phyloP scores from a whole-genome alignment of 371 early-diverging fungal genomes.

The Gilbertella persicaria region DNA sequence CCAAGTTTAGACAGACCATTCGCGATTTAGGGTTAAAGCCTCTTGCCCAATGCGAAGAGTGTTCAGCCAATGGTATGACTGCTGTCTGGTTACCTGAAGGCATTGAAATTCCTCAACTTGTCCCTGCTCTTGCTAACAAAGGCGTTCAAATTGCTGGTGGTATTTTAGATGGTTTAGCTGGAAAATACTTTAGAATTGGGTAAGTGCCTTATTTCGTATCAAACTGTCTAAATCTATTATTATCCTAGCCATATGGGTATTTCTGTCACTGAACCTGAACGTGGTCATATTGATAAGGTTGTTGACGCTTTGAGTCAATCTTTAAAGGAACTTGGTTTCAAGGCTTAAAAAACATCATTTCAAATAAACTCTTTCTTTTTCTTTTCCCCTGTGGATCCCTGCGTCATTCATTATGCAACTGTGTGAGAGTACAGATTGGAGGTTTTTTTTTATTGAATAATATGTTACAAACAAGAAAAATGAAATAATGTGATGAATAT shows the following conservation, averaged over 20 bases:
- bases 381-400: no score
- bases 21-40: conserved; percentile 76
- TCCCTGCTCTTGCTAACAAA: conserved; percentile 72
- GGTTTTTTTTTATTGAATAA: no score
- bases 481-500: no score
- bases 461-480: no score
- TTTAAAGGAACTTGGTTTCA: conserved; percentile 66
- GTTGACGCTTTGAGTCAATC: conserved; percentile 71
- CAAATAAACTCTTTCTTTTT: neutral
- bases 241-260: conserved; percentile 92
- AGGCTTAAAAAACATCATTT: conserved; percentile 13
- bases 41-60: conserved; percentile 61
- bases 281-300: conserved; percentile 75
- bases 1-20: conserved; percentile 72
- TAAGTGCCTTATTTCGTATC: no score
- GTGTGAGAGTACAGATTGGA: no score
- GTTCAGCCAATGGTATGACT: conserved; percentile 91
- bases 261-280: conserved; percentile 74
- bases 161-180: conserved; percentile 80
- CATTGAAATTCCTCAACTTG: conserved; percentile 74
- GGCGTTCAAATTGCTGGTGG: conserved; percentile 96
- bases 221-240: neutral
- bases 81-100: conserved; percentile 93
- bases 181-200: conserved; percentile 94
- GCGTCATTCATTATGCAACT: no score